phyloP scores from a whole-genome alignment of 495 filamentous ascomycete species.

The Aspergillus biplanus region DNA sequence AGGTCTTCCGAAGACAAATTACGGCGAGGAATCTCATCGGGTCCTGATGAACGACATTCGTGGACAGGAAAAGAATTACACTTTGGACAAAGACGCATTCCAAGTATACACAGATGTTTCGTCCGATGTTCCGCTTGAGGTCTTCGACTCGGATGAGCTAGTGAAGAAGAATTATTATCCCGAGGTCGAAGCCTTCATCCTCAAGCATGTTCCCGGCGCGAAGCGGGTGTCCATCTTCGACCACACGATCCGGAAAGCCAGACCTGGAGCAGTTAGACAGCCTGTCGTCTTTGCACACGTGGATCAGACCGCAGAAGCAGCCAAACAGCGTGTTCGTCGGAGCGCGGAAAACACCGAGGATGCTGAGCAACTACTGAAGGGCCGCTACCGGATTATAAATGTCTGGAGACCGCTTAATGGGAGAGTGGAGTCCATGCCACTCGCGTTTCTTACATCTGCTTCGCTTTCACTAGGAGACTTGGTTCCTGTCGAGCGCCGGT shows the following conservation, averaged over 20 bases:
- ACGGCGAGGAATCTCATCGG: constrained; percentile 39
- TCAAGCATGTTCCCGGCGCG: constrained; percentile 63
- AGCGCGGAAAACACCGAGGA: constrained; percentile 62
- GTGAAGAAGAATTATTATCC: constrained; percentile 77
- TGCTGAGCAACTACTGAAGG: constrained; percentile 60
- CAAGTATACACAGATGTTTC: constrained; percentile 51
- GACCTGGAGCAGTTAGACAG: constrained; percentile 51
- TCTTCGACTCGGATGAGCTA: constrained; percentile 64
- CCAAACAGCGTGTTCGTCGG: constrained; percentile 61
- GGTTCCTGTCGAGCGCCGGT: constrained; percentile 72
- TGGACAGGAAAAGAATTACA: constrained; percentile 62
- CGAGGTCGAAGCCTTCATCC: constrained; percentile 70
- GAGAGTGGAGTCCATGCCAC: constrained; percentile 67
- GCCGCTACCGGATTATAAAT: constrained; percentile 81
- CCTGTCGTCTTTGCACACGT: constrained; percentile 78
- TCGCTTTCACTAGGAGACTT: constrained; percentile 66
- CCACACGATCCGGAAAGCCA: constrained; percentile 79
- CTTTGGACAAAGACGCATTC: constrained; percentile 75
- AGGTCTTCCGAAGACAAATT: constrained; percentile 61
- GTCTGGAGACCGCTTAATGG: constrained; percentile 83
- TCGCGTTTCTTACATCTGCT: constrained; percentile 69
- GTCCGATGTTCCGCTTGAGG: constrained; percentile 47
- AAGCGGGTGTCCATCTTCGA: constrained; percentile 77
- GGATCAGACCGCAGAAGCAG: constrained; percentile 73
- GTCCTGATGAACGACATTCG: constrained; percentile 69